Conservation (phyloP, 2,329 filamentous ascomycete genomes). For the Aspergillus awamori region DNA sequence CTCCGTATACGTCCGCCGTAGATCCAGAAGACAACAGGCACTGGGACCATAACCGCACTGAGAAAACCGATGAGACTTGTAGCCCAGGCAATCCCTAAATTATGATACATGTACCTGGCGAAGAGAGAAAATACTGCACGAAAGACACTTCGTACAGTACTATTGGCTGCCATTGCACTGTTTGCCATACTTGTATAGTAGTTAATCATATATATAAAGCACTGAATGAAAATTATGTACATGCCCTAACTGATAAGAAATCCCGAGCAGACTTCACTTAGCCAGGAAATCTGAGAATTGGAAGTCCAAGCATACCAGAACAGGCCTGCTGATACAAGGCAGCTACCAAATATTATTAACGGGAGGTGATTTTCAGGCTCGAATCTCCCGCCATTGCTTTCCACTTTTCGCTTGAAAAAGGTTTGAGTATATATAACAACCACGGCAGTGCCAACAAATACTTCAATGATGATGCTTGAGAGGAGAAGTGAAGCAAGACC, state of each 20-base stretch:
- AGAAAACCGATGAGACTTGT: not conserved
- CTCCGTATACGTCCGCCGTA: no score
- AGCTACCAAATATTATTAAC: slow-evolving; percentile 19
- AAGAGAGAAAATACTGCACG: not conserved
- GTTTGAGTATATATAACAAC: not conserved
- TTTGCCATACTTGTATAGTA: slow-evolving; percentile 40
- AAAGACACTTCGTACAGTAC: not conserved
- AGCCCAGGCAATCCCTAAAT: not conserved
- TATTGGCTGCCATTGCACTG: slow-evolving; percentile 10
- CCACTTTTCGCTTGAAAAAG: no score
- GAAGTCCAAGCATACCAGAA: slow-evolving; percentile 32
- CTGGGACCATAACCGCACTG: not conserved
- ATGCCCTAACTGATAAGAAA: slow-evolving; percentile 57
- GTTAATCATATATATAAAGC: slow-evolving; percentile 59
- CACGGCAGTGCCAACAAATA: not conserved
- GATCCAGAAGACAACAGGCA: not conserved
- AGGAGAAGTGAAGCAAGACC: not conserved
- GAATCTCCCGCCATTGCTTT: not conserved
- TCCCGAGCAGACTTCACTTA: slow-evolving; percentile 35
- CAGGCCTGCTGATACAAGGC: slow-evolving; percentile 26
- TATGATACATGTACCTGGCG: not conserved
- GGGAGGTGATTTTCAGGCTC: slow-evolving; percentile 23
- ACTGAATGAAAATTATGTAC: slow-evolving; percentile 55
- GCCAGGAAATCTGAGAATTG: slow-evolving; percentile 8
- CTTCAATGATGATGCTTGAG: not conserved